These are phyloP conservation scores for Collybia mongolica DNA, from an alignment of 768 basidiomycete genomes.

Conservation along the genomic window DNA sequence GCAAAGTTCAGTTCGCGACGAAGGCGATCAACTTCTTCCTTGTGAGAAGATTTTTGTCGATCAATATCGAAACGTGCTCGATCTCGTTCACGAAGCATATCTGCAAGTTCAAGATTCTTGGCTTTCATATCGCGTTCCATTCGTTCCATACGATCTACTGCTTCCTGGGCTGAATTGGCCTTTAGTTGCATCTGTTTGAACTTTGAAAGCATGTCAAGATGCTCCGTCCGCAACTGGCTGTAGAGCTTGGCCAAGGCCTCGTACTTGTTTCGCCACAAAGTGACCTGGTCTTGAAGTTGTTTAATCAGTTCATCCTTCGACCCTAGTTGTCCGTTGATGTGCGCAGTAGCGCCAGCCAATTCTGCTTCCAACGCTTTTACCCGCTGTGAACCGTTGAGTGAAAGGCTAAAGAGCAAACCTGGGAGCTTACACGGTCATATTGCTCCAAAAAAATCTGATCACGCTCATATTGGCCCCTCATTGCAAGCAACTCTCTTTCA, in stretches of 20 bases:
- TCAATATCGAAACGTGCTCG: slow-evolving; percentile 95
- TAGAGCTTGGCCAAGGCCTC: slow-evolving; percentile 98
- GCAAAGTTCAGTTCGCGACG: slow-evolving; percentile 92
- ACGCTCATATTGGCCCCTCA: slow-evolving; percentile 96
- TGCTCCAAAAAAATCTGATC: slow-evolving; percentile 98
- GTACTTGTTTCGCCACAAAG: slow-evolving; percentile 97
- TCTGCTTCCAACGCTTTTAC: slow-evolving; percentile 96
- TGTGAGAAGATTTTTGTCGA: slow-evolving; percentile 88
- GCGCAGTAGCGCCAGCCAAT: slow-evolving; percentile 67
- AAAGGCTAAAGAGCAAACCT: background rate
- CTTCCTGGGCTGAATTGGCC: slow-evolving; percentile 97
- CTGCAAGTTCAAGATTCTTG: slow-evolving; percentile 98
- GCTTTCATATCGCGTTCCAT: slow-evolving; percentile 98
- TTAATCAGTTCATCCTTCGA: slow-evolving; percentile 96
- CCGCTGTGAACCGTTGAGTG: slow-evolving; percentile 49
- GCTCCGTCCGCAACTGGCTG: slow-evolving; percentile 95
- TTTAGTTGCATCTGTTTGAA: slow-evolving; percentile 98
- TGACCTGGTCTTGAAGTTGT: slow-evolving; percentile 95
- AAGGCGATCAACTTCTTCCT: slow-evolving; percentile 91
- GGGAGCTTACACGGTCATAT: slow-evolving; percentile 82
- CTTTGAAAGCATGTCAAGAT: slow-evolving; percentile 94
- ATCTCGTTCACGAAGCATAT: slow-evolving; percentile 98
- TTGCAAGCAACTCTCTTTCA: slow-evolving; percentile 85
- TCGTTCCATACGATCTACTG: slow-evolving; percentile 96
- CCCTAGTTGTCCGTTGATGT: slow-evolving; percentile 80